phyloP scores from a whole-genome alignment of 2,329 filamentous ascomycete species.

The Paracoccidioides brasiliensis region DNA sequence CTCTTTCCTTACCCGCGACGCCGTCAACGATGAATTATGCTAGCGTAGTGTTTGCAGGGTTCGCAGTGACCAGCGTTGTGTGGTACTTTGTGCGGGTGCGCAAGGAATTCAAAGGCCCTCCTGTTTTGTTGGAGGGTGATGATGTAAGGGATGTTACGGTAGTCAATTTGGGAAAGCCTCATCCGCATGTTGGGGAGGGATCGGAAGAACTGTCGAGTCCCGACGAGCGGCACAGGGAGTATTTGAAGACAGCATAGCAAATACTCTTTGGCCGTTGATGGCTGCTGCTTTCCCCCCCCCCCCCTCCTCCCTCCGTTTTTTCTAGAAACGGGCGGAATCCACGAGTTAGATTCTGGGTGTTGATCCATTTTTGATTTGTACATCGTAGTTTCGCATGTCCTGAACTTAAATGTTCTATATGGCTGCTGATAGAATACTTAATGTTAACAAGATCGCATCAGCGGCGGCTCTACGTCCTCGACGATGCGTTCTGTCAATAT shows the following conservation, averaged over 20 bases:
- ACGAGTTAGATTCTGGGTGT: too few relatives aligned
- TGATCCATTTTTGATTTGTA: too few relatives aligned
- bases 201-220: slow-evolving; percentile 16
- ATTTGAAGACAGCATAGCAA: slow-evolving; percentile 2
- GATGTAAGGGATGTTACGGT: slow-evolving; percentile 14
- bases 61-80: slow-evolving; percentile 44
- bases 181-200: slow-evolving; percentile 23
- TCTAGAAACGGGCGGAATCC: too few relatives aligned
- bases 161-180: slow-evolving; percentile 21
- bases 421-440: too few relatives aligned
- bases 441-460: too few relatives aligned
- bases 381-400: too few relatives aligned
- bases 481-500: too few relatives aligned
- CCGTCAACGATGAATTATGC: slow-evolving; percentile 53
- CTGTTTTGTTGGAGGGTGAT: slow-evolving; percentile 20
- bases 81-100: slow-evolving; percentile 54
- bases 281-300: too few relatives aligned
- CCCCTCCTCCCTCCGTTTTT: too few relatives aligned
- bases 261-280: not conserved
- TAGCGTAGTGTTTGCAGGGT: slow-evolving; percentile 51
- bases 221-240: slow-evolving; percentile 10
- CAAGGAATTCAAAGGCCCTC: slow-evolving; percentile 51
- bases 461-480: too few relatives aligned
- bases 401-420: too few relatives aligned
- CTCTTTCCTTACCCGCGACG: slow-evolving; percentile 45